Evolutionary conservation across 305 asterid species (phyloP).

Genomic region (Coffea humblotiana): DNA sequence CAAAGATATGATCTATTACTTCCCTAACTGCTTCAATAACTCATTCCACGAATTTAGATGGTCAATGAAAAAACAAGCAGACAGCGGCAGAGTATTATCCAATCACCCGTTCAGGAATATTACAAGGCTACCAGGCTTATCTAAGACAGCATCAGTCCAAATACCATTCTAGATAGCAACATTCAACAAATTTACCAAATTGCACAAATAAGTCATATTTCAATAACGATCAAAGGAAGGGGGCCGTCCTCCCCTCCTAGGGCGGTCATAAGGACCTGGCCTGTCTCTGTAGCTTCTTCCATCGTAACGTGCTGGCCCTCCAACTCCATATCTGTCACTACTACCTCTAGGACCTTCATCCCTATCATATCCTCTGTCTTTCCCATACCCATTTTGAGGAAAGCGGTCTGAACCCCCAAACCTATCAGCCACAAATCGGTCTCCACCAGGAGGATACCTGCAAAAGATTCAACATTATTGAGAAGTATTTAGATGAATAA

Average conservation of each 20-base stretch:
- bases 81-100: neutral
- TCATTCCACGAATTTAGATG: neutral
- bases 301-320: conserved; percentile 64
- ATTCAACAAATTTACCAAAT: neutral
- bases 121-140: conserved; percentile 2
- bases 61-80: neutral
- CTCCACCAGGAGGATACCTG: conserved; percentile 69
- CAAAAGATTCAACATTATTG: neutral
- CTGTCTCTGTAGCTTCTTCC: conserved; percentile 81
- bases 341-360: conserved; percentile 58
- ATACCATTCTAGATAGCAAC: neutral
- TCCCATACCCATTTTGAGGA: conserved; percentile 63
- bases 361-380: conserved; percentile 62
- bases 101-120: neutral
- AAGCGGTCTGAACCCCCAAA: conserved; percentile 67
- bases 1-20: neutral
- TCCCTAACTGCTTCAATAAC: neutral
- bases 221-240: conserved; percentile 76
- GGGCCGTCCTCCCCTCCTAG: conserved; percentile 74
- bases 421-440: conserved; percentile 50
- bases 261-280: conserved; percentile 93
- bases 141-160: neutral
- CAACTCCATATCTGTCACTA: conserved; percentile 57
- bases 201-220: neutral
- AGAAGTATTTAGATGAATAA: neutral